These are phyloP conservation scores for Pythium rhizo-oryzae DNA, from an alignment of 352 stramenopile genomes.

Conservation along the genomic window DNA sequence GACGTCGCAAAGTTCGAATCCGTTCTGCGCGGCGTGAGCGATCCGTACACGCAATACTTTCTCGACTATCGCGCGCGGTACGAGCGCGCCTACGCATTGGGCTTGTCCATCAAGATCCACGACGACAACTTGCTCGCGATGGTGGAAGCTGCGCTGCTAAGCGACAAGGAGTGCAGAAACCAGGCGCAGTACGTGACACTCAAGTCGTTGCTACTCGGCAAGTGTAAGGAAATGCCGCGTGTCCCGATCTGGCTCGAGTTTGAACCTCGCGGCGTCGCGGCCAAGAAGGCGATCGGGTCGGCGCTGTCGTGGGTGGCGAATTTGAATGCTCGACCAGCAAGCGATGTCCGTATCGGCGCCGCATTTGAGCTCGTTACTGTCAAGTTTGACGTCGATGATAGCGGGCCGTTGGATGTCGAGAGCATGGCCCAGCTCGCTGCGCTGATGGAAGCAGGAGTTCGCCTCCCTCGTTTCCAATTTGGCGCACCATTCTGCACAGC, in stretches of 20 bases:
- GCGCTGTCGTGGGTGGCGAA: background rate
- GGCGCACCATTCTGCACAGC: background rate
- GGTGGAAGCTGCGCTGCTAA: background rate
- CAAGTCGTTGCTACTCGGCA: background rate
- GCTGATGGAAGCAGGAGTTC: background rate
- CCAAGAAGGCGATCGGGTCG: background rate
- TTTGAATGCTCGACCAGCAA: background rate
- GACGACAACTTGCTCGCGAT: background rate
- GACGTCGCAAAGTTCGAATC: background rate
- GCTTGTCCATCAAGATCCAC: slow-evolving; percentile 8
- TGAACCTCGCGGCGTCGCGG: background rate
- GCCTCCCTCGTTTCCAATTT: background rate
- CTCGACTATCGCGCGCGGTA: background rate
- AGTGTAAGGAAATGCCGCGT: background rate
- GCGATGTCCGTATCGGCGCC: too few species aligned
- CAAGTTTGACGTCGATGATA: background rate
- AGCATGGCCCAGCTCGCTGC: background rate
- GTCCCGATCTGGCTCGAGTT: slow-evolving; percentile 1
- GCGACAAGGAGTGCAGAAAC: background rate
- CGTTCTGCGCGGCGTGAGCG: background rate
- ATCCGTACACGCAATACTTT: slow-evolving; percentile 12
- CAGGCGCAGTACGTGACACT: background rate
- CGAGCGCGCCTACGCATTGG: slow-evolving; percentile 5
- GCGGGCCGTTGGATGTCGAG: background rate
- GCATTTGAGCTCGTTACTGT: background rate